Evolutionary conservation across 345 rosid genomes (phyloP).

Genomic region (Geranium rotundifolium): DNA sequence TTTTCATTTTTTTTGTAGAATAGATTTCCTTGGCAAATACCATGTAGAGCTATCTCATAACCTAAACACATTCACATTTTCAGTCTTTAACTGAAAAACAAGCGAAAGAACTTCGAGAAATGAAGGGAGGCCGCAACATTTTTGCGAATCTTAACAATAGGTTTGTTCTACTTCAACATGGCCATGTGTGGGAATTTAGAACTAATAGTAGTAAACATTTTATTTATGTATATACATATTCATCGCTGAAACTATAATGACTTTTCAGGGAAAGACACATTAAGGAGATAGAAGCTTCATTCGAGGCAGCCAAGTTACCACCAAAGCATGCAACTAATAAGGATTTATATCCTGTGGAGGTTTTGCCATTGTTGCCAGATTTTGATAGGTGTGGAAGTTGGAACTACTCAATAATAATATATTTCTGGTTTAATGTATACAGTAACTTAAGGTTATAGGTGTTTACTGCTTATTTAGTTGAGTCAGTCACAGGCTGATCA

Average conservation of each 20-base stretch:
- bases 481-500: too few species aligned
- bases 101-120: conserved; percentile 84
- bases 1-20: background rate
- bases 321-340: conserved; percentile 90
- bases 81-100: conserved; percentile 93
- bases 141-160: conserved; percentile 70
- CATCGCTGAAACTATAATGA: too few species aligned
- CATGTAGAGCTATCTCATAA: conserved; percentile 4
- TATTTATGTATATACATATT: too few species aligned
- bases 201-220: too few species aligned
- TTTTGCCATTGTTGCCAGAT: conserved; percentile 75
- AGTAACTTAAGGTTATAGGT: too few species aligned
- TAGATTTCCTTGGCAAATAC: background rate
- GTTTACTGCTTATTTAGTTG: too few species aligned
- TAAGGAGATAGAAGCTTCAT: conserved; percentile 82
- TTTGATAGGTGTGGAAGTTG: conserved; percentile 54
- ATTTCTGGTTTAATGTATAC: too few species aligned
- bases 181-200: too few species aligned
- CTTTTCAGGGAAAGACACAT: conserved; percentile 74
- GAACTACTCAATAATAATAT: too few species aligned
- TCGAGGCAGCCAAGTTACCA: conserved; percentile 62
- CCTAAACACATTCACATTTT: conserved; percentile 11
- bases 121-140: conserved; percentile 61
- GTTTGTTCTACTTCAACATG: conserved; percentile 25
- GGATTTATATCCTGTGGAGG: conserved; percentile 58